Evolutionary conservation across 805 yeast species (phyloP).

Genomic region (Spathaspora sp.): DNA sequence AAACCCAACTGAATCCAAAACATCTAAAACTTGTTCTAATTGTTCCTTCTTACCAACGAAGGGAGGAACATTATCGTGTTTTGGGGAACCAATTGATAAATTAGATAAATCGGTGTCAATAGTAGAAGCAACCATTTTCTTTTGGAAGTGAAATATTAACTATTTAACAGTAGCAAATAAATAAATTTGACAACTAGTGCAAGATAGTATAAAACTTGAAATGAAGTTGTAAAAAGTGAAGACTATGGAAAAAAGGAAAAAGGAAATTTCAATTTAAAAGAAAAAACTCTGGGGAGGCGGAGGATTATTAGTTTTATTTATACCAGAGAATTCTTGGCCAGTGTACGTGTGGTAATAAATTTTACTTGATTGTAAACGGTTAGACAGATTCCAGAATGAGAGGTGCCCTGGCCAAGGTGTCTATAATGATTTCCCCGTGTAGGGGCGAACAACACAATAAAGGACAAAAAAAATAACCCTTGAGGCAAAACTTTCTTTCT

Average conservation of each 20-base stretch:
- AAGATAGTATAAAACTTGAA: background rate
- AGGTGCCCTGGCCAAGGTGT: no score
- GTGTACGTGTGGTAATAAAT: no score
- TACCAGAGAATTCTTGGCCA: background rate
- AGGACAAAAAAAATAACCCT: no score
- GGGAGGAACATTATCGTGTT: constrained; percentile 66
- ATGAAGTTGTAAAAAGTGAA: background rate
- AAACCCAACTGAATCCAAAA: constrained; percentile 77
- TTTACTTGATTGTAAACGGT: no score
- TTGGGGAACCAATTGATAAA: constrained; percentile 27
- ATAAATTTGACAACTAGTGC: background rate
- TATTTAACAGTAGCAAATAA: background rate
- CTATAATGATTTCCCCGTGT: no score
- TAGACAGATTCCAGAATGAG: no score
- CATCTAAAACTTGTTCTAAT: constrained; percentile 75
- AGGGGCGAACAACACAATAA: no score
- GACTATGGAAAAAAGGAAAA: background rate
- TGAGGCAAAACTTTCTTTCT: background rate
- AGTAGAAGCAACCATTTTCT: constrained; percentile 14
- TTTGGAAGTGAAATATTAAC: background rate
- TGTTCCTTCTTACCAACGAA: constrained; percentile 82
- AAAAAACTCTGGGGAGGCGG: background rate
- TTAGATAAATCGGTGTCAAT: constrained; percentile 11
- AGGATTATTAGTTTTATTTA: background rate
- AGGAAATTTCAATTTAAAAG: background rate